These are phyloP conservation scores for Aspergillus alliaceus DNA, from an alignment of 2,329 filamentous ascomycete species.

Conservation along the genomic window DNA sequence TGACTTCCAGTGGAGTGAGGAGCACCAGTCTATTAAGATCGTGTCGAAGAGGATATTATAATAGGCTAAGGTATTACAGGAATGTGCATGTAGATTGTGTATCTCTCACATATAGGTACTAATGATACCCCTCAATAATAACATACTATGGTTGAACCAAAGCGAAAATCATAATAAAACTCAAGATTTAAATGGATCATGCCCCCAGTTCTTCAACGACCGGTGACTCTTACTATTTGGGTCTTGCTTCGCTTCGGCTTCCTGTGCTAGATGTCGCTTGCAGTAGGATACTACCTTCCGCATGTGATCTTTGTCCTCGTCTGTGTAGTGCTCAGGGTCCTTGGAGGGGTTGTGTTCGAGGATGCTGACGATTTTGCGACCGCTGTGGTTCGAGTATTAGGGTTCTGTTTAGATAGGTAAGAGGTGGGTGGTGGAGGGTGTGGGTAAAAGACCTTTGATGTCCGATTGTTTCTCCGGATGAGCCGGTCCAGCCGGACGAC, in stretches of 20 bases:
- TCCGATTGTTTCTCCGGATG: conserved; percentile 62
- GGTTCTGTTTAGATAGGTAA: too few relatives aligned
- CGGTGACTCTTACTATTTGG: conserved; percentile 58
- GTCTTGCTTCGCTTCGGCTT: conserved; percentile 58
- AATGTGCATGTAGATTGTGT: too few relatives aligned
- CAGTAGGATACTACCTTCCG: conserved; percentile 64
- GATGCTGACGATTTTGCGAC: conserved; percentile 64
- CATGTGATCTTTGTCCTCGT: conserved; percentile 61
- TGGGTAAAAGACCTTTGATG: conserved; percentile 52
- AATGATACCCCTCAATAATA: too few relatives aligned
- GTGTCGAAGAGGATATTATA: background rate
- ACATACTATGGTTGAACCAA: too few relatives aligned
- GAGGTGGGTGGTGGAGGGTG: background rate
- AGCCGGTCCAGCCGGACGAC: conserved; percentile 61
- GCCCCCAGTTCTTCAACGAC: conserved; percentile 64
- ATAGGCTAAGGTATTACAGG: too few relatives aligned
- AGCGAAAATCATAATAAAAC: too few relatives aligned
- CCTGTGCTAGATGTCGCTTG: conserved; percentile 66
- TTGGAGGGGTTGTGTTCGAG: conserved; percentile 62
- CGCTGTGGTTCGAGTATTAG: conserved; percentile 50
- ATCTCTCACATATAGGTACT: too few relatives aligned
- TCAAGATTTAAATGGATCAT: conserved; percentile 51
- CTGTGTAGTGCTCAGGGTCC: conserved; percentile 56
- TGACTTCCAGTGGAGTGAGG: background rate
- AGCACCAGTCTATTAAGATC: background rate